A percentile compares a stretch with the other conserved stretches of the same genome.
These are phyloP conservation scores for Pythium aquatile DNA, from an alignment of 352 stramenopile genomes.

Conservation along the genomic window DNA sequence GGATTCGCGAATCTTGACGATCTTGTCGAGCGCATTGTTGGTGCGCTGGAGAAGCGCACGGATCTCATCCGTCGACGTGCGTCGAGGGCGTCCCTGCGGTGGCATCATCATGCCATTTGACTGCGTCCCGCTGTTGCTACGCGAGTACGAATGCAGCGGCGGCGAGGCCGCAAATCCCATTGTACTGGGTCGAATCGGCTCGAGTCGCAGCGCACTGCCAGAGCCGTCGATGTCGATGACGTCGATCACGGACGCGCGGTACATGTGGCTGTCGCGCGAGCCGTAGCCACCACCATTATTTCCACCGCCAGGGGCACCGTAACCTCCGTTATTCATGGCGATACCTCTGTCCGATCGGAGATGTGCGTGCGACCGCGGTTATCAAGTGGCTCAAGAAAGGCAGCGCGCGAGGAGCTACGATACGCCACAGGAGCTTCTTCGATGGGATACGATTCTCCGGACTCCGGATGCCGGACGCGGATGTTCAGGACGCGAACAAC, in stretches of 20 bases:
- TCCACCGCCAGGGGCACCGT: neutral
- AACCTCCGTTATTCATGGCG: neutral
- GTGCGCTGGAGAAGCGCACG: constrained; percentile 67
- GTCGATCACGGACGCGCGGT: constrained; percentile 11
- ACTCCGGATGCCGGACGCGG: neutral
- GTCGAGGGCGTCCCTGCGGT: constrained; percentile 20
- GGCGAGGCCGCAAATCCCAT: constrained; percentile 15
- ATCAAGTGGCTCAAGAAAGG: neutral
- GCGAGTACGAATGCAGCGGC: constrained; percentile 13
- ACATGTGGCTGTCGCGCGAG: constrained; percentile 10
- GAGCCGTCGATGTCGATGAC: constrained; percentile 26
- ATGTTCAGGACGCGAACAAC: neutral
- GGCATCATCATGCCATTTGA: neutral
- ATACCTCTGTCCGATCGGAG: neutral
- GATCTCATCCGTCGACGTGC: constrained; percentile 71
- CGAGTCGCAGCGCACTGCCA: constrained; percentile 23
- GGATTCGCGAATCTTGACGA: constrained; percentile 80
- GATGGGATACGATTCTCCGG: neutral
- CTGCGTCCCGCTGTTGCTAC: constrained; percentile 7
- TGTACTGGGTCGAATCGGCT: constrained; percentile 27
- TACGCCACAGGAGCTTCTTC: neutral
- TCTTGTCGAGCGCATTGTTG: constrained; percentile 70
- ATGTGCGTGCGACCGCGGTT: neutral
- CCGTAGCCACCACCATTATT: neutral
- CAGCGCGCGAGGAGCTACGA: neutral